Percentiles rank a stretch among this genome's conserved stretches.
These are phyloP conservation scores for Ormosia emarginata DNA, from an alignment of 306 rosid species.

Conservation along the genomic window DNA sequence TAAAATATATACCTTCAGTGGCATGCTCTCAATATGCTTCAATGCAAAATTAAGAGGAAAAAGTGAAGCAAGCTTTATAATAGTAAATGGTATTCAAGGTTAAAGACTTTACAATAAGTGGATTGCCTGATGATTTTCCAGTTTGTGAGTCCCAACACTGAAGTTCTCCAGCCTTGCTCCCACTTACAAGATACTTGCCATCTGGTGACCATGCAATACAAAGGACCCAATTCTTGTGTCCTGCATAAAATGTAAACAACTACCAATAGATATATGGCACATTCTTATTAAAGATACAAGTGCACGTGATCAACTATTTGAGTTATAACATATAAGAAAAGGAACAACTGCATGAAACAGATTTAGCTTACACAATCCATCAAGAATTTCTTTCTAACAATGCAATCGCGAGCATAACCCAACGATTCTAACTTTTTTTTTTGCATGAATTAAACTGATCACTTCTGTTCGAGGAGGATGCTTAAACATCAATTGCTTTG, in stretches of 20 bases:
- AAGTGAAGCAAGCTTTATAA: not conserved
- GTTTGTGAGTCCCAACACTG: slow-evolving; percentile 90
- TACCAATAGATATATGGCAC: not conserved
- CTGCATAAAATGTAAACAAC: slow-evolving; percentile 36
- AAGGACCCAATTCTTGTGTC: slow-evolving; percentile 95
- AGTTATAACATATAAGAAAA: not conserved
- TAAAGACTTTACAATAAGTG: slow-evolving; percentile 52
- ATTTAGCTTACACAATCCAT: not conserved
- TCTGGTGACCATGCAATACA: slow-evolving; percentile 96
- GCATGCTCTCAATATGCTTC: not conserved
- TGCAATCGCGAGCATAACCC: not conserved
- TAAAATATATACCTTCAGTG: not conserved
- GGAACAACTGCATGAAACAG: not conserved
- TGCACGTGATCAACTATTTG: not conserved
- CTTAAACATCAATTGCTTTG: not conserved
- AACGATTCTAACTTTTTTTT: not conserved
- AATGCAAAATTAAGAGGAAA: not conserved
- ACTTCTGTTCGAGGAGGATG: not conserved
- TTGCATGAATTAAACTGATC: not conserved
- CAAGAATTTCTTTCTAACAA: not conserved
- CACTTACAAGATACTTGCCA: slow-evolving; percentile 89
- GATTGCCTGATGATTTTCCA: slow-evolving; percentile 70
- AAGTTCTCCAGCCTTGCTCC: slow-evolving; percentile 91
- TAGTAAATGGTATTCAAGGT: not conserved
- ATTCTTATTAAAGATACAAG: not conserved